Evolutionary conservation across 2,329 filamentous ascomycete genomes (phyloP).

Genomic region (Thielaviopsis ethacetica): DNA sequence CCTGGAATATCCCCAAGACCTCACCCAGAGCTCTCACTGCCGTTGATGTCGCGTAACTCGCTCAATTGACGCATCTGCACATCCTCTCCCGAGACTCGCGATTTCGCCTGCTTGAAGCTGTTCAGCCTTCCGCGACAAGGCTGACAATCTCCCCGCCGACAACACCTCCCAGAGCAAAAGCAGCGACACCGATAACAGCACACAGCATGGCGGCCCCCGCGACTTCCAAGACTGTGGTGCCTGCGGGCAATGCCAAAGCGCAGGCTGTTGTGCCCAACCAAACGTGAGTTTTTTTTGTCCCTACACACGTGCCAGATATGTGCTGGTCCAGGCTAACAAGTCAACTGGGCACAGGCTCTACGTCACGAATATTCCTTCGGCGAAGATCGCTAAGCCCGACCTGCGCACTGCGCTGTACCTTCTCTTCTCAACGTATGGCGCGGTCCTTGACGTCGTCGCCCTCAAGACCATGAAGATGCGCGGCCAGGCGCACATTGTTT

Average conservation of each 20-base stretch:
- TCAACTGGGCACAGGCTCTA: conserved; percentile 49
- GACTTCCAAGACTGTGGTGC: not conserved
- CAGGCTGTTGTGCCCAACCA: conserved; percentile 52
- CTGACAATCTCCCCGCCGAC: conserved; percentile 22
- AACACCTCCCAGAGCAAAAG: conserved; percentile 3
- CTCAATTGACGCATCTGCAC: not conserved
- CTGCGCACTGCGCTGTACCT: conserved; percentile 78
- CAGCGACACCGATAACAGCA: not conserved
- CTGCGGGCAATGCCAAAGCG: conserved; percentile 25
- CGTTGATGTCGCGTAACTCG: not conserved
- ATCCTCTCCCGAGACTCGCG: not conserved
- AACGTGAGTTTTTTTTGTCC: conserved; percentile 38
- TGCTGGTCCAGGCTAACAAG: not conserved
- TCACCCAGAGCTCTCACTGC: not conserved
- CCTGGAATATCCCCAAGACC: not conserved
- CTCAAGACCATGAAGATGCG: conserved; percentile 86
- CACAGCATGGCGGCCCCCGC: conserved; percentile 7
- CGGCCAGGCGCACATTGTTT: conserved; percentile 87
- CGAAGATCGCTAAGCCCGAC: conserved; percentile 81
- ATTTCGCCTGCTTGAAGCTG: not conserved
- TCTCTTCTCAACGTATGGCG: conserved; percentile 84
- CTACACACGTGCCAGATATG: not conserved
- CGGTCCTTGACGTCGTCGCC: conserved; percentile 80
- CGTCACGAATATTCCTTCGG: conserved; percentile 66
- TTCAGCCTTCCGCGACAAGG: conserved; percentile 10